Base-by-base conservation (phyloP, 495 filamentous ascomycete genomes). In the Hypoxylon cercidicola region DNA sequence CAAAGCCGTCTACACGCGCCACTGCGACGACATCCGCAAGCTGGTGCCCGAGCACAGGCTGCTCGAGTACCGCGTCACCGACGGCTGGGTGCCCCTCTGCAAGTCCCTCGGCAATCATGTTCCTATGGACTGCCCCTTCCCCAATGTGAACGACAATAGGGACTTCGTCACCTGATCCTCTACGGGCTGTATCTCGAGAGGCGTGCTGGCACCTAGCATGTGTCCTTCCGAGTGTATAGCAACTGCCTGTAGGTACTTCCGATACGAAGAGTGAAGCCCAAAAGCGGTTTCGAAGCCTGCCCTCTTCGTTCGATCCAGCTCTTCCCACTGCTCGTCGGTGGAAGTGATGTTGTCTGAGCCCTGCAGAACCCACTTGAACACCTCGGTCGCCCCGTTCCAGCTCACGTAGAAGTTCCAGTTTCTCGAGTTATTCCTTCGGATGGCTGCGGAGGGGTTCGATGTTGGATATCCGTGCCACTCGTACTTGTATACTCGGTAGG, bases 41-140 rank as follows among this genome's bases (percentile, higher is more conserved):
- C 11, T 74, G 37, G 77, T 75, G n/a, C 71, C 71, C 0, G 54
- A 59, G 73, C 77, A 50, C 45, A 72, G 39, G 49, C 51, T 90
- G 44, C 80, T 90, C 40, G 87, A 90, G 64, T 90, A 87, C 76
- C 80, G 82, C 66, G 83, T 90, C 62, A 80, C 81, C 45, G 82
- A 88, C 43, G 89, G 89, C 53, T 90, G 88, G 88, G 85, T 71
- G 21, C 88, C 87, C 9, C 78, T 91, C 15, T 89, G 87, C 76
- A 78, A 86, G 54, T 90, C 90, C 75, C 79, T 90, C 0, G 87
- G 84, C 35, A 81, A 85, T 52, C 77, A 81, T 5, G 73, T 87
- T 7, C 89, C 89, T 8, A 74, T 82, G 62, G 82, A 80, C 10
- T 23, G 19, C 43, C 48, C 63, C 8, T 83, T 82, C 64, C 81